Conservation (phyloP, 352 stramenopile genomes). For the Phytophthora tubulina region DNA sequence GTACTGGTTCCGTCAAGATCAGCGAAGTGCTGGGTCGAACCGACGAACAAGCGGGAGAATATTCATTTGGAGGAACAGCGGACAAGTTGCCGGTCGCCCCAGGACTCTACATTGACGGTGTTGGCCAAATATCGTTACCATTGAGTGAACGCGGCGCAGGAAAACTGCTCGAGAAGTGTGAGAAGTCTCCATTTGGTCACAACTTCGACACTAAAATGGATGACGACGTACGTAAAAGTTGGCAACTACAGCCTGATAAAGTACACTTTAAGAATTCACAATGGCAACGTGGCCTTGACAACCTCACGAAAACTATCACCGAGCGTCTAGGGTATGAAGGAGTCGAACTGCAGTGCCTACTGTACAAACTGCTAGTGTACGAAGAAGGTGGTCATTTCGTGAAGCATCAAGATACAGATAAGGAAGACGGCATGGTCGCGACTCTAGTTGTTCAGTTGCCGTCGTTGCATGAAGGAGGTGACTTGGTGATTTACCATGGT, state of each 20-base stretch:
- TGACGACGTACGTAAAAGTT: constrained; percentile 38
- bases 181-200: constrained; percentile 43
- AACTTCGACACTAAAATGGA: constrained; percentile 29
- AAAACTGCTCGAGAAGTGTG: constrained; percentile 19
- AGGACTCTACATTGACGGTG: background rate
- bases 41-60: background rate
- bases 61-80: background rate
- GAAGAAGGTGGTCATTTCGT: constrained; percentile 50
- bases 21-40: background rate
- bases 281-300: constrained; percentile 20
- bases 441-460: constrained; percentile 55
- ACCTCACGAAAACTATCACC: constrained; percentile 6
- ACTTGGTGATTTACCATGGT: constrained; percentile 30
- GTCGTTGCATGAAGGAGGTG: constrained; percentile 28
- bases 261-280: constrained; percentile 24
- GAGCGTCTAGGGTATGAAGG: constrained; percentile 22
- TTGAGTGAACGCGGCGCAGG: background rate
- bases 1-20: background rate
- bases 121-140: background rate
- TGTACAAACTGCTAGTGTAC: constrained; percentile 65
- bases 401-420: constrained; percentile 63
- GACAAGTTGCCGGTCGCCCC: background rate
- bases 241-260: constrained; percentile 17
- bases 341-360: constrained; percentile 18
- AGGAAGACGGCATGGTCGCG: constrained; percentile 59